Base-by-base conservation (phyloP, 805 yeast genomes). In the Suhomyces faveliae region DNA sequence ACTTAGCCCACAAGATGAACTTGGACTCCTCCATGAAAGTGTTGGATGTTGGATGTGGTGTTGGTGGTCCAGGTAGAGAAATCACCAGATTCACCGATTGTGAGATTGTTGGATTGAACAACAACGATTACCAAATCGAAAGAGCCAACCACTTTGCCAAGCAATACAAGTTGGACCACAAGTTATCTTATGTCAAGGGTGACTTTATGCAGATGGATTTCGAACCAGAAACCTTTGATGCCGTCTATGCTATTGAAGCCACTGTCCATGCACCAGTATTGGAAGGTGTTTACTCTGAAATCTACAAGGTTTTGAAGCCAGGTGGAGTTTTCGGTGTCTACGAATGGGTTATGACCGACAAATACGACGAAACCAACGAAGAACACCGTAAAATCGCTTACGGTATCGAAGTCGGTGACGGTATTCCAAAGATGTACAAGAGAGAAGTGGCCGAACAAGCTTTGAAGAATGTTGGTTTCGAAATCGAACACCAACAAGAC, bases 131-230 rank as follows among this genome's bases (percentile, higher is more conserved):
- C 76, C 96, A 94, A 78, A 86, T 92, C 60, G 91, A 84, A 63
- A 88, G 95, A 67, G 98, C 95, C 50, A 86, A 81, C 67, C 78
- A 79, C 70, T 89, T 89, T 69, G 88, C 98, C 47, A 66, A 79
- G 61, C 76, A 73, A 54, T 73, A 73, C 64, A 78, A 83, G 23
- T 73, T 94, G 63, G 83, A 78, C 55, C 78, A 87, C 65, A 84
- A 89, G 74, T 77, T 92, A 64, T 76, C 83, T 22, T 87, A 87
- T 61, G 96, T 90, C 58, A 92, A 92, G 75, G 99, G 99, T 61
- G 99, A 92, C 71, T 92, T 92, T 78, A 94, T 92, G 99, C 94
- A 92, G 70, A 89, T 92, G 97, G 97, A 92, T 61, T 94, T 94
- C 61, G 89, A 85, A 70, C 86, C 86, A 55, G 85, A 85, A 62